A percentile compares a stretch with the other conserved stretches of the same genome.
Evolutionary conservation across 1,139 yeast genomes (phyloP).

Genomic region (Pichia terricola): DNA sequence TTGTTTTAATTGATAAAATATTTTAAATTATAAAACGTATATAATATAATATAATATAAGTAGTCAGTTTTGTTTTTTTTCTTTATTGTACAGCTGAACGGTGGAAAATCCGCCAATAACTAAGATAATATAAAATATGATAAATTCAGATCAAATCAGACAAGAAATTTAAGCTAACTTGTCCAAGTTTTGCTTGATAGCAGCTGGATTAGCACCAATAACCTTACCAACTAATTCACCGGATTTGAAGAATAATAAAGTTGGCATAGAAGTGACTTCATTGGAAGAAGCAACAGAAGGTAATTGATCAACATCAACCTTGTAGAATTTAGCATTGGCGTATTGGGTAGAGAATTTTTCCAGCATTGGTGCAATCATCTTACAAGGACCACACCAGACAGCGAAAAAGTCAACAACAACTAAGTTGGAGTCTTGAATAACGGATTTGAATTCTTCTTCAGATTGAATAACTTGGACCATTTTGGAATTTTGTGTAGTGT

Average conservation of each 20-base stretch:
- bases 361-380: constrained; percentile 85
- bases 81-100: too few species aligned
- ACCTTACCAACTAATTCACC: constrained; percentile 67
- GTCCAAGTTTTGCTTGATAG: constrained; percentile 62
- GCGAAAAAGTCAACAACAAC: constrained; percentile 91
- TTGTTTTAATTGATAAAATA: neutral
- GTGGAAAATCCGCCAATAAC: too few species aligned
- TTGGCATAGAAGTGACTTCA: constrained; percentile 84
- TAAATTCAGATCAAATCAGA: too few species aligned
- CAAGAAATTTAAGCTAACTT: constrained; percentile 9
- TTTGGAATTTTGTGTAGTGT: neutral
- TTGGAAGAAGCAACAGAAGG: constrained; percentile 65
- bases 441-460: constrained; percentile 53
- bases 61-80: too few species aligned
- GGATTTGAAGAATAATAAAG: constrained; percentile 66
- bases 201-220: constrained; percentile 82
- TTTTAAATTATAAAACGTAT: too few species aligned
- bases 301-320: constrained; percentile 77
- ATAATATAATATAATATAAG: too few species aligned
- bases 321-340: constrained; percentile 59
- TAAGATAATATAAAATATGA: too few species aligned
- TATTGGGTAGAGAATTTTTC: constrained; percentile 60
- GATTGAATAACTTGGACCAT: constrained; percentile 30
- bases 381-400: constrained; percentile 97
- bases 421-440: constrained; percentile 45